Base-by-base conservation (phyloP, 805 yeast species). In the Sugiyamaella americana region DNA sequence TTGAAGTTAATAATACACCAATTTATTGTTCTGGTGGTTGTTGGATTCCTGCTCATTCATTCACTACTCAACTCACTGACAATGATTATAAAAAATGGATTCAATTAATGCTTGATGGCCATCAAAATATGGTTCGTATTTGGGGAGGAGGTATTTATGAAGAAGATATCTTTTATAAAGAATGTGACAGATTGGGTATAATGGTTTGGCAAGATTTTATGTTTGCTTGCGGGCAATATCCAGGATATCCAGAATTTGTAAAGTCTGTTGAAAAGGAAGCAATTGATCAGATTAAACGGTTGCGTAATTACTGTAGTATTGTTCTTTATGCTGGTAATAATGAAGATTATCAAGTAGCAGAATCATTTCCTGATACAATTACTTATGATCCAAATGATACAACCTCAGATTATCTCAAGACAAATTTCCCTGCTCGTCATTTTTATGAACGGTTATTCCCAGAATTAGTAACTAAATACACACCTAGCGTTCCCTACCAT, bases 201-300 rank as follows among this genome's bases (percentile, higher is more conserved):
- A 39, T 76, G 53, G 71, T 76, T 5, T 76, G 79, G 78, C 80
- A 76, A 45, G 80, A 76, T 54, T 73, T 75, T 56, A 70, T 75
- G 78, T 75, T 76, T 64, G 79, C 76, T 2, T 75, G 80, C 61
- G 80, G 78, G 1, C 74, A 70, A 41, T 76, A 76, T 49, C 80
- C 79, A 2, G 73, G 66, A 3, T 63, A 71, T 50, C 56, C 56
- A 2, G 59, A 54, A 10, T 72, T 73, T 49, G 53, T 65, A 19
- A 57, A 55, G 3, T 58, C 56, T 37, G 74, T 76, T 3, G 32
- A 51, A 6, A 47, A 53, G 10, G 80, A 75, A 51, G 68, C 64
- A 1, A 54, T 47, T 17, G 58, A 62, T 43, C 77, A 74, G 50
- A 55, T 75, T 34, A 57, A 52, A 40, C 52, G 79, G 43, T 54